phyloP scores from a whole-genome alignment of 371 early-diverging fungal genomes.

The Encephalitozoon hellem region DNA sequence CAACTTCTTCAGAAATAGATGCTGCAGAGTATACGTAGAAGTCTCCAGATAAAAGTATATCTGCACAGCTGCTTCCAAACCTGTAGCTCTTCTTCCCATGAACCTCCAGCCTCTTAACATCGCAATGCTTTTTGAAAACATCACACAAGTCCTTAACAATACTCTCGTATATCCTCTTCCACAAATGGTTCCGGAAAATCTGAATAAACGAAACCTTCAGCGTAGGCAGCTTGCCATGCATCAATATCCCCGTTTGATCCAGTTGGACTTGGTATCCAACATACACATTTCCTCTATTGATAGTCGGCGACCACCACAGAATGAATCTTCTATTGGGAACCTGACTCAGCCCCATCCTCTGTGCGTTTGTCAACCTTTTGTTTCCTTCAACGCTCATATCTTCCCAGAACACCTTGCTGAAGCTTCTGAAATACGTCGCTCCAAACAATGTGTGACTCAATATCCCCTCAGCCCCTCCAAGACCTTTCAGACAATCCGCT shows the following conservation, averaged over 20 bases:
- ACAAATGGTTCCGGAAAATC: constrained; percentile 94
- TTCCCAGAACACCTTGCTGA: constrained; percentile 97
- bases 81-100: constrained; percentile 95
- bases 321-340: constrained; percentile 98
- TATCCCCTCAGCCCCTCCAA: constrained; percentile 93
- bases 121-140: not conserved
- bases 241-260: constrained; percentile 92
- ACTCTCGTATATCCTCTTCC: constrained; percentile 96
- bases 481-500: constrained; percentile 89
- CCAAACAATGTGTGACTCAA: constrained; percentile 91
- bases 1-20: constrained; percentile 63
- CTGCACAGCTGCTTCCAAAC: constrained; percentile 77
- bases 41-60: constrained; percentile 82
- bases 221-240: constrained; percentile 98
- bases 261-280: constrained; percentile 97
- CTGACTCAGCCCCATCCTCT: constrained; percentile 86
- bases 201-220: constrained; percentile 93
- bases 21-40: constrained; percentile 90
- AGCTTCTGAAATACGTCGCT: constrained; percentile 85
- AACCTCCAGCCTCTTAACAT: constrained; percentile 60
- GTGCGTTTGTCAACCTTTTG: constrained; percentile 71
- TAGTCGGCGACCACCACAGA: constrained; percentile 98
- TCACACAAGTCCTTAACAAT: constrained; percentile 69
- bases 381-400: constrained; percentile 63
- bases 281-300: constrained; percentile 90